Base-by-base conservation (phyloP, 2,329 filamentous ascomycete genomes). In the Aspergillus transmontanensis region DNA sequence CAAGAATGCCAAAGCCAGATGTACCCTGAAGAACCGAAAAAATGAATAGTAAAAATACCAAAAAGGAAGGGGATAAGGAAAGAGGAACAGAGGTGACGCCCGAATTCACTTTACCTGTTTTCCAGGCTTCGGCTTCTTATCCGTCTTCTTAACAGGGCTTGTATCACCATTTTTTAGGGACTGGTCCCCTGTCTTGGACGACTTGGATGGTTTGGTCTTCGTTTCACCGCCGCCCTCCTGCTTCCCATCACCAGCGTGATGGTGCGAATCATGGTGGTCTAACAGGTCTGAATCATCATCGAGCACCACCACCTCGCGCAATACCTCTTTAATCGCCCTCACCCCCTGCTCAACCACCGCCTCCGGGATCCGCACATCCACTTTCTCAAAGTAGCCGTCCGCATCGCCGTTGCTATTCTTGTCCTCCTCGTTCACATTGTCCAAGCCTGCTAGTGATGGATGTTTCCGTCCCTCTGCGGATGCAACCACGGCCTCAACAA, bases 401-500 rank as follows among this genome's bases (percentile, higher is more conserved):
- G 57, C 59, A 6, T 59, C 60, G 4, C 58, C 61, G 9, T 68
- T 64, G 16, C 45, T 61, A 9, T 12, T 53, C 21, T 26, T 62
- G n/a, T 68, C 53, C 10, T 65, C 66, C 61, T 73, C 69, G 65
- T 68, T 74, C 39, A 62, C 69, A n/a, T 60, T 64, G 50, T 69
- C 64, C 63, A 57, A 63, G 56, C 23, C 41, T 41, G 63, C 66
- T 10, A 73, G 69, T 59, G 69, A 74, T 30, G 76, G 71, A 60
- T 74, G 73, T 53, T 66, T 67, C 66, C 71, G 65, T 10, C 74
- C 76, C 64, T 76, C 74, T 26, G 81, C 80, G 32, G 82, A 79
- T 57, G 80, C 79, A 66, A 86, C 79, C 16, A 89, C 82, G 34
- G 82, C 80, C 21, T 79, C 80, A 73, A 86, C 79, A 51, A 87